A percentile compares a stretch with the other conserved stretches of the same genome.
Conservation (phyloP, 2,329 filamentous ascomycete species). For the Penicillium olsonii region DNA sequence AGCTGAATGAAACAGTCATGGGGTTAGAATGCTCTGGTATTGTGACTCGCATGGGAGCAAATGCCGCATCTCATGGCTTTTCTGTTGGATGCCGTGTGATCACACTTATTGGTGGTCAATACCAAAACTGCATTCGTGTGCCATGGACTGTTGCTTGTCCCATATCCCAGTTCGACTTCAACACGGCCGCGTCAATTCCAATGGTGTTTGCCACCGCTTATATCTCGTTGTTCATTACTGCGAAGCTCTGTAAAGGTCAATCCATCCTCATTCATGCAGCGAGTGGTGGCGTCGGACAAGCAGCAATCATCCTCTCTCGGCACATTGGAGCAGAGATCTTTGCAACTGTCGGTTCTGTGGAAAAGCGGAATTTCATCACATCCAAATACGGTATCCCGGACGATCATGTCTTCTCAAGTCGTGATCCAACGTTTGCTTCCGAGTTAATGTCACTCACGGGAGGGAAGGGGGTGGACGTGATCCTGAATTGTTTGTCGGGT, state of each 20-base stretch:
- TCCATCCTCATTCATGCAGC: background rate
- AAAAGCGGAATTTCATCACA: background rate
- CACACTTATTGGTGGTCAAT: constrained; percentile 7
- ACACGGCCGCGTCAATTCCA: background rate
- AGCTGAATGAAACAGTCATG: constrained; percentile 20
- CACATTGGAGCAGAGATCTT: background rate
- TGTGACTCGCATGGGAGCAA: constrained; percentile 17
- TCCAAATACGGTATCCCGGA: background rate
- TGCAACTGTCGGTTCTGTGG: background rate
- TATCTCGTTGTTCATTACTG: background rate
- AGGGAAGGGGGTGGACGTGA: background rate
- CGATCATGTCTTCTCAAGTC: constrained; percentile 1
- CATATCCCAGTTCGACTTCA: background rate
- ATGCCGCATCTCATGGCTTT: constrained; percentile 10
- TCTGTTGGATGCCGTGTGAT: constrained; percentile 18
- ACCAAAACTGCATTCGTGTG: background rate
- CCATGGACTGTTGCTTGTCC: background rate
- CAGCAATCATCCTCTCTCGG: background rate
- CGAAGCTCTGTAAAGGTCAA: background rate
- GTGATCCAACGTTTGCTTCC: background rate
- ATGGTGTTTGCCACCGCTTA: background rate
- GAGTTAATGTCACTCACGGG: background rate
- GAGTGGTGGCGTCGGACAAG: background rate
- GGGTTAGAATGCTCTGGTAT: constrained; percentile 31
- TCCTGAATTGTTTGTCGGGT: constrained; percentile 5